phyloP scores from a whole-genome alignment of 2,329 filamentous ascomycete species.

The Daldinia sp. region DNA sequence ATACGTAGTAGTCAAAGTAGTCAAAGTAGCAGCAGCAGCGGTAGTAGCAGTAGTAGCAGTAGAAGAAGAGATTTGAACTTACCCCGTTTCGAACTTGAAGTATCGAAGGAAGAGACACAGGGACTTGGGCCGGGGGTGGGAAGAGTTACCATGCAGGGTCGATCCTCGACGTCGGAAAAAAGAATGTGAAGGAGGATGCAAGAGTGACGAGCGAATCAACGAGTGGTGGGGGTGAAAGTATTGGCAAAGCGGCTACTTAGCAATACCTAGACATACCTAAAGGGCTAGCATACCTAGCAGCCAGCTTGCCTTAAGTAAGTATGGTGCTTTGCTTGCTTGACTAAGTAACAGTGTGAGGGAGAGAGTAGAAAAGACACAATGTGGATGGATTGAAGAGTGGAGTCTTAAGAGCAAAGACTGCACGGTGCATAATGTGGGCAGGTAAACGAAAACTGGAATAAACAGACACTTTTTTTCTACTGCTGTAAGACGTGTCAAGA shows the following conservation, averaged over 20 bases:
- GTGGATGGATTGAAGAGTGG: slow-evolving; percentile 39
- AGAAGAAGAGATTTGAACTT: slow-evolving; percentile 26
- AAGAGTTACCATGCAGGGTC: slow-evolving; percentile 44
- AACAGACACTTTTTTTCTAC: slow-evolving; percentile 34
- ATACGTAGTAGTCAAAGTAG: slow-evolving; percentile 8
- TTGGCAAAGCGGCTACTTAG: slow-evolving; percentile 42
- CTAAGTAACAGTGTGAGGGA: slow-evolving; percentile 30
- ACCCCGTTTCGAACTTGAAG: slow-evolving; percentile 41
- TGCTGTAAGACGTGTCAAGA: slow-evolving; percentile 40
- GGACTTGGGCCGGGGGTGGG: slow-evolving; percentile 39
- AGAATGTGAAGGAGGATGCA: slow-evolving; percentile 42
- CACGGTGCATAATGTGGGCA: slow-evolving; percentile 37
- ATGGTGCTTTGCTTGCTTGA: slow-evolving; percentile 24
- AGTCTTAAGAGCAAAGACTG: slow-evolving; percentile 32
- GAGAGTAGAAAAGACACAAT: slow-evolving; percentile 12
- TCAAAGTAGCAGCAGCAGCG: too few species aligned
- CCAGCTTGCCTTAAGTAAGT: slow-evolving; percentile 26
- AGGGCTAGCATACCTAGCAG: too few species aligned
- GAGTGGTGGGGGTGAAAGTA: slow-evolving; percentile 41
- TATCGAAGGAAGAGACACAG: slow-evolving; percentile 40
- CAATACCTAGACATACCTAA: too few species aligned
- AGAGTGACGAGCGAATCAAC: slow-evolving; percentile 44
- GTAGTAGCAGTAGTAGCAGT: too few species aligned
- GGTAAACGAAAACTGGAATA: slow-evolving; percentile 39
- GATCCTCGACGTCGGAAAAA: slow-evolving; percentile 44